These are phyloP conservation scores for Saitozyma podzolica DNA, from an alignment of 768 basidiomycete genomes.

Conservation along the genomic window DNA sequence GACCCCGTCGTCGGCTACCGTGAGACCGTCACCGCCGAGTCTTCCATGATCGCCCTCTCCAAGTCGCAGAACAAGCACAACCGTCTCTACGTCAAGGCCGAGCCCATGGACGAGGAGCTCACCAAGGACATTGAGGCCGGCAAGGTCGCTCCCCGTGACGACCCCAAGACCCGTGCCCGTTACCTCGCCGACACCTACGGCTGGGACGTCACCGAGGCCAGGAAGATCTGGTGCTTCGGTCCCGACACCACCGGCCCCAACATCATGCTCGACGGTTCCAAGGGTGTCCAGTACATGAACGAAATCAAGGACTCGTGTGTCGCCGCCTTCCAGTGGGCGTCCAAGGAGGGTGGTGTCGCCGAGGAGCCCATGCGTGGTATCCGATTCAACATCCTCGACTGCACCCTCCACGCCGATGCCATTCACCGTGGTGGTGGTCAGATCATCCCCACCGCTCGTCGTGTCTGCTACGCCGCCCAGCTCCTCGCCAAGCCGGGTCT, in stretches of 20 bases:
- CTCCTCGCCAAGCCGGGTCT: slow-evolving; percentile 85
- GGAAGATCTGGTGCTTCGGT: slow-evolving; percentile 99
- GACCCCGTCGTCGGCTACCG: slow-evolving; percentile 92
- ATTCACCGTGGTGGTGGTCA: slow-evolving; percentile 99
- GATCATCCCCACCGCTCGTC: slow-evolving; percentile 93
- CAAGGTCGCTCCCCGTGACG: slow-evolving; percentile 83
- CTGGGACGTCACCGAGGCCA: slow-evolving; percentile 98
- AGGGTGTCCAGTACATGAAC: slow-evolving; percentile 98
- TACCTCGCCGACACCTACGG: slow-evolving; percentile 91
- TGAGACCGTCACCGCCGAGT: slow-evolving; percentile 96
- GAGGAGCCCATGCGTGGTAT: slow-evolving; percentile 99
- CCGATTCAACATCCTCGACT: slow-evolving; percentile 92
- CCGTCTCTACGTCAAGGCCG: slow-evolving; percentile 89
- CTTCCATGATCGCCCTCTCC: slow-evolving; percentile 90
- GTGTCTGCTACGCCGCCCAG: slow-evolving; percentile 93
- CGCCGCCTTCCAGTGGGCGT: slow-evolving; percentile 99
- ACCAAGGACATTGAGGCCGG: slow-evolving; percentile 88
- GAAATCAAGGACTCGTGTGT: slow-evolving; percentile 99
- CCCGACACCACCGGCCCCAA: slow-evolving; percentile 97
- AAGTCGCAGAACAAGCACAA: slow-evolving; percentile 99
- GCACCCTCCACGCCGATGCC: slow-evolving; percentile 97
- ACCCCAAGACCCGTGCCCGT: slow-evolving; percentile 96
- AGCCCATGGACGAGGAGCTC: slow-evolving; percentile 91
- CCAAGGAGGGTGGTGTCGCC: slow-evolving; percentile 92
- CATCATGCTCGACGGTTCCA: slow-evolving; percentile 94